Evolutionary conservation across 2,329 filamentous ascomycete genomes (phyloP).

Genomic region (Acrocalymma vagum): DNA sequence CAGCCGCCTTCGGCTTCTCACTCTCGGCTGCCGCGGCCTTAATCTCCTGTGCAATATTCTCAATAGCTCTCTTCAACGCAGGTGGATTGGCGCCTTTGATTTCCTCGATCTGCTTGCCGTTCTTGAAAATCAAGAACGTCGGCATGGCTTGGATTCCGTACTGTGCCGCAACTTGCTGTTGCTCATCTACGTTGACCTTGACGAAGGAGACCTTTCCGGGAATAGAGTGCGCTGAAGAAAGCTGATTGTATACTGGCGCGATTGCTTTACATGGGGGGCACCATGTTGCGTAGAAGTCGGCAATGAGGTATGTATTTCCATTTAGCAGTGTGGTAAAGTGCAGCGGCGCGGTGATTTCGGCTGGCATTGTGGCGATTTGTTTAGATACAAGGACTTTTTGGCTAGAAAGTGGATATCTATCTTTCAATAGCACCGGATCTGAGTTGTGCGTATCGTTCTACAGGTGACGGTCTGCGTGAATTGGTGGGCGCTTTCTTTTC

Average conservation of each 20-base stretch:
- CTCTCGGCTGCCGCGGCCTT: slow-evolving; percentile 10
- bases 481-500: slow-evolving; percentile 4
- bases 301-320: slow-evolving; percentile 52
- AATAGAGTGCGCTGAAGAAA: slow-evolving; percentile 58
- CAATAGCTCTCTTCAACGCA: slow-evolving; percentile 33
- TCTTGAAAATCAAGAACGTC: slow-evolving; percentile 43
- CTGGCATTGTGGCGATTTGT: slow-evolving; percentile 30
- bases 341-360: slow-evolving; percentile 39
- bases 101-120: slow-evolving; percentile 38
- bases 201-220: slow-evolving; percentile 58
- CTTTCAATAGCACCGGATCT: too few relatives aligned
- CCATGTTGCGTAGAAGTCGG: slow-evolving; percentile 64
- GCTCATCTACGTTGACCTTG: slow-evolving; percentile 65
- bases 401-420: not conserved
- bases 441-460: too few relatives aligned
- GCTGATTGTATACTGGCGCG: slow-evolving; percentile 60
- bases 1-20: slow-evolving; percentile 7
- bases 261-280: slow-evolving; percentile 66
- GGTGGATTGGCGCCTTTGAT: slow-evolving; percentile 39
- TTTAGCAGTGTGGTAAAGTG: slow-evolving; percentile 46
- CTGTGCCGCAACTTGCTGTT: slow-evolving; percentile 57
- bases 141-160: slow-evolving; percentile 58
- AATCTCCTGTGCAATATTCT: slow-evolving; percentile 24
- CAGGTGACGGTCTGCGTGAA: too few relatives aligned
- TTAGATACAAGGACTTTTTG: slow-evolving; percentile 1